Evolutionary conservation across 148 eudicot species (phyloP).

Genomic region (Rheum nobile): DNA sequence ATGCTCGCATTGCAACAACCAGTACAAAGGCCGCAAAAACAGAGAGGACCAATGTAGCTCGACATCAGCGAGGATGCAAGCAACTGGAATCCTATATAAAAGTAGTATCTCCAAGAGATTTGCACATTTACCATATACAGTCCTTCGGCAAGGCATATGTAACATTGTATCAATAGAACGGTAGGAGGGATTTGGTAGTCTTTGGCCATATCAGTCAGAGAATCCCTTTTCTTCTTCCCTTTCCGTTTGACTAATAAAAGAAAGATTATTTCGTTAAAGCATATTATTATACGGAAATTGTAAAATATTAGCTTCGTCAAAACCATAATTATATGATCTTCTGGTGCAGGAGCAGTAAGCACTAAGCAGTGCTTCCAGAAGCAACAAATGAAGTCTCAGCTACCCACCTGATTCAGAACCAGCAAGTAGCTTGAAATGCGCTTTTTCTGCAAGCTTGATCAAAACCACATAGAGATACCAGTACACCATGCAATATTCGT

Average conservation of each 20-base stretch:
- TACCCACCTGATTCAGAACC: conserved; percentile 54
- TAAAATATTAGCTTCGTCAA: not conserved
- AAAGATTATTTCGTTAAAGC: not conserved
- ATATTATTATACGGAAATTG: too few species aligned
- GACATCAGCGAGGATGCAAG: not conserved
- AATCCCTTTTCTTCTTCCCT: conserved; percentile 80
- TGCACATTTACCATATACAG: conserved; percentile 53
- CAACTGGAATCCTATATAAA: not conserved
- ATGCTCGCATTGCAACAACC: too few species aligned
- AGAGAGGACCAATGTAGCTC: not conserved
- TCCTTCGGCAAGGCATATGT: conserved; percentile 85
- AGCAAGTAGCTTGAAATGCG: conserved; percentile 58
- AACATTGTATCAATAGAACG: conserved; percentile 76
- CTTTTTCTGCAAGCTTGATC: conserved; percentile 89
- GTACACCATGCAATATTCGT: conserved; percentile 97
- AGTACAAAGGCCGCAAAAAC: not conserved
- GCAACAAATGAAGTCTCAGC: not conserved
- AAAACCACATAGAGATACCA: conserved; percentile 80
- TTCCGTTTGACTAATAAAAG: conserved; percentile 53
- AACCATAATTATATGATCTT: not conserved
- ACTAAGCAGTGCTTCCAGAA: too few species aligned
- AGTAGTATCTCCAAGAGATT: conserved; percentile 2
- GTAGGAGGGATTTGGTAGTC: conserved; percentile 62
- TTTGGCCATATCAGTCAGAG: conserved; percentile 48
- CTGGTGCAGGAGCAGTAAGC: too few species aligned